Conservation (phyloP, 306 rosid species). For the Rubus idaeus region DNA sequence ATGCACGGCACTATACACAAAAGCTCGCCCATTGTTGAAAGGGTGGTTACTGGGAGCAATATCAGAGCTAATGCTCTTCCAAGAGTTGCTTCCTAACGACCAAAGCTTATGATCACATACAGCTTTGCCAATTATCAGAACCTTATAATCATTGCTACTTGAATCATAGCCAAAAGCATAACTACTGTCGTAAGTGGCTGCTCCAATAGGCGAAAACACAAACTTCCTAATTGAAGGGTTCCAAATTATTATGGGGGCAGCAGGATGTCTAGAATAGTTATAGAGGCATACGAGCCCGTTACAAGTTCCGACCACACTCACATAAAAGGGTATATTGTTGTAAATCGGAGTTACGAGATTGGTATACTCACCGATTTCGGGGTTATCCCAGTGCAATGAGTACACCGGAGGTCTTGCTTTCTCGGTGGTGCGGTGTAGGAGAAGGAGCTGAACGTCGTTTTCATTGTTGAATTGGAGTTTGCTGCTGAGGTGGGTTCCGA, state of each 20-base stretch:
- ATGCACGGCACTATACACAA: neutral
- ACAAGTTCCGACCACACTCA: neutral
- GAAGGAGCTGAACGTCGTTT: neutral
- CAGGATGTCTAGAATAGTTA: neutral
- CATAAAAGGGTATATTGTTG: neutral
- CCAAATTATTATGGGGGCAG: neutral
- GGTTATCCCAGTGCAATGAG: no score
- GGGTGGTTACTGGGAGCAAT: neutral
- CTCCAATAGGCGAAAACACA: neutral
- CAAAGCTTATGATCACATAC: neutral
- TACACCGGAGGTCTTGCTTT: neutral
- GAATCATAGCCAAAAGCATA: neutral
- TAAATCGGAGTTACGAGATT: neutral
- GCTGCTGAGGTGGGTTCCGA: neutral
- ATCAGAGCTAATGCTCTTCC: neutral
- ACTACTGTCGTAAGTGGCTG: no score
- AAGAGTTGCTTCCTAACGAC: neutral
- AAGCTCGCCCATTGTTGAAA: neutral
- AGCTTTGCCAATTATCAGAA: neutral
- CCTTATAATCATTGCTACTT: neutral
- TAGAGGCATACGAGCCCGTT: neutral
- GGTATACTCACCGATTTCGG: neutral
- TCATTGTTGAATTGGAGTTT: neutral
- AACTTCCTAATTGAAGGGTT: neutral
- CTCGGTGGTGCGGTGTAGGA: neutral